Evolutionary conservation across 306 rosid genomes (phyloP).

Genomic region (Crataegus laevigata): DNA sequence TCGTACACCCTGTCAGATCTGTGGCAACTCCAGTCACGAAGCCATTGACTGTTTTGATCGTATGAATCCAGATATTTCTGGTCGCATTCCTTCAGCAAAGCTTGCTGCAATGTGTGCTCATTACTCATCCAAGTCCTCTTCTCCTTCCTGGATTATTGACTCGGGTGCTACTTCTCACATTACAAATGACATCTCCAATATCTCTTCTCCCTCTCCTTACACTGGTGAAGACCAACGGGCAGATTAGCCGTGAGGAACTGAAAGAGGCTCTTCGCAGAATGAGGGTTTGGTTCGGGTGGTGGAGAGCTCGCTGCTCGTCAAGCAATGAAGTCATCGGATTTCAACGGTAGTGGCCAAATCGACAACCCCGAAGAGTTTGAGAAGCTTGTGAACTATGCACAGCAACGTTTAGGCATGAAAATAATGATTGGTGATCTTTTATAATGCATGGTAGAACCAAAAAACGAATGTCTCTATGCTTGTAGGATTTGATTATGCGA

Average conservation of each 20-base stretch:
- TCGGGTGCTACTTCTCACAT: too few species aligned
- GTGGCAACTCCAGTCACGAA: too few species aligned
- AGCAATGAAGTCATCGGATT: neutral
- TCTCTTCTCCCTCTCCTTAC: too few species aligned
- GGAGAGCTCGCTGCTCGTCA: slow-evolving; percentile 2
- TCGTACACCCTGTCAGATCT: too few species aligned
- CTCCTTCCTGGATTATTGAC: too few species aligned
- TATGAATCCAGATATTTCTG: too few species aligned
- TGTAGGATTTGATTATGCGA: neutral
- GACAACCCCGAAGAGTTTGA: slow-evolving; percentile 9
- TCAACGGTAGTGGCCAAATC: neutral
- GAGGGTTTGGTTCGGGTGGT: slow-evolving; percentile 13
- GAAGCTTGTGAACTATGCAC: slow-evolving; percentile 7
- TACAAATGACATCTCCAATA: too few species aligned
- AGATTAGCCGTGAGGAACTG: slow-evolving; percentile 9
- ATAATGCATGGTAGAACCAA: neutral
- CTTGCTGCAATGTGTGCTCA: too few species aligned
- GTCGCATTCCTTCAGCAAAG: too few species aligned
- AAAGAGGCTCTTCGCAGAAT: slow-evolving; percentile 9
- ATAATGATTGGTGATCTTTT: neutral
- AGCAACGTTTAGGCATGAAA: slow-evolving; percentile 6
- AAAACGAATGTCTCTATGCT: neutral
- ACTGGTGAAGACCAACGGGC: too few species aligned
- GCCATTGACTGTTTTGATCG: too few species aligned
- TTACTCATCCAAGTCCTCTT: too few species aligned